Conservation (phyloP, 73 alveolate species). For the Blepharisma stoltei region DNA sequence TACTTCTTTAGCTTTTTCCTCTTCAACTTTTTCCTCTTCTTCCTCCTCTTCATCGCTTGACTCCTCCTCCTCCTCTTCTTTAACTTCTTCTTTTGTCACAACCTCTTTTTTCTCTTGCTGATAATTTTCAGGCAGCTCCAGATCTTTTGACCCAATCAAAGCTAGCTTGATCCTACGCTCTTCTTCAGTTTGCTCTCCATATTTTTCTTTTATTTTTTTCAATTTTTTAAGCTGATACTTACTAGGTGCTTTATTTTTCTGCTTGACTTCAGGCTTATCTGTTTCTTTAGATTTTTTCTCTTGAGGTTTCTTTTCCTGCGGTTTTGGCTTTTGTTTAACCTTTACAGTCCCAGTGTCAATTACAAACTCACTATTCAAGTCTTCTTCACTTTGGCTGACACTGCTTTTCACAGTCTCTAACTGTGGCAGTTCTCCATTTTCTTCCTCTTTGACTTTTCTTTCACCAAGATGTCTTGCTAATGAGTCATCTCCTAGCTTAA, state of each 20-base stretch:
- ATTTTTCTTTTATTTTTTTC: slow-evolving; percentile 76
- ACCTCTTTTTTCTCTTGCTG: slow-evolving; percentile 29
- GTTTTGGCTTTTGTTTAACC: neutral
- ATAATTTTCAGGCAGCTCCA: slow-evolving; percentile 20
- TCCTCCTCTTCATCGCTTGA: slow-evolving; percentile 20
- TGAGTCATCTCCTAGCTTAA: slow-evolving; percentile 68
- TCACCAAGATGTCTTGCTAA: slow-evolving; percentile 30
- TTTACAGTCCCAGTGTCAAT: neutral
- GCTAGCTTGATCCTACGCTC: slow-evolving; percentile 71
- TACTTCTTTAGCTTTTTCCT: slow-evolving; percentile 24
- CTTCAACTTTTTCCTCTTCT: slow-evolving; percentile 45
- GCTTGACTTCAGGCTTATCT: slow-evolving; percentile 31
- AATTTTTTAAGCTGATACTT: slow-evolving; percentile 66
- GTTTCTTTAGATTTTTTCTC: slow-evolving; percentile 24
- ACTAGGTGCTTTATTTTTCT: slow-evolving; percentile 24
- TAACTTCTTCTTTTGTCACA: slow-evolving; percentile 13
- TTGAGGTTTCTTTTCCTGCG: slow-evolving; percentile 38
- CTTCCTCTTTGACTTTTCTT: slow-evolving; percentile 25
- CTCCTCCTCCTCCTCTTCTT: slow-evolving; percentile 32
- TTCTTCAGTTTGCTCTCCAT: slow-evolving; percentile 86
- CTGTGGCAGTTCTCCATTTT: neutral
- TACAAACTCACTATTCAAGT: neutral
- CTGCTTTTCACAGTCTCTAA: slow-evolving; percentile 5
- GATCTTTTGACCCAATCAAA: slow-evolving; percentile 70
- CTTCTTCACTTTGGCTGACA: neutral